Evolutionary conservation across 2,329 filamentous ascomycete genomes (phyloP).

Genomic region (Tolypocladium ovalisporum): DNA sequence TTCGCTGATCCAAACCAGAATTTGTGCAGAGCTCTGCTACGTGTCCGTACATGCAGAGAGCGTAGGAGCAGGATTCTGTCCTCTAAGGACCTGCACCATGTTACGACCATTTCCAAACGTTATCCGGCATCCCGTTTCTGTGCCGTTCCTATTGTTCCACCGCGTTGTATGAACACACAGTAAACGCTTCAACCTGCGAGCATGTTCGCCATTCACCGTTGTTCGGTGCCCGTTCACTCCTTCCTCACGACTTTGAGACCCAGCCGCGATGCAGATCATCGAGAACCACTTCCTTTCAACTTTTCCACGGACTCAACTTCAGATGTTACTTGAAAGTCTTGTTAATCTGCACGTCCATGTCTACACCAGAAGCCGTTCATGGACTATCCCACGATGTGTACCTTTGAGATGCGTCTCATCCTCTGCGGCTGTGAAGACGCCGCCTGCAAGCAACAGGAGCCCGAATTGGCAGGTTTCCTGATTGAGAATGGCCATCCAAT

Average conservation of each 20-base stretch:
- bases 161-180: neutral
- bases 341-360: too few species aligned
- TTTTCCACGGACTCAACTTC: too few species aligned
- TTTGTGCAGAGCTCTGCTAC: too few species aligned
- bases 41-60: neutral
- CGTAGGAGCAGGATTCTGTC: neutral
- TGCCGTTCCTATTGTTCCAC: neutral
- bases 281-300: neutral
- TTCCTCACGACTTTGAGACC: neutral
- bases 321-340: neutral
- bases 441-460: slow-evolving; percentile 1
- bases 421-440: slow-evolving; percentile 4
- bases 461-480: neutral
- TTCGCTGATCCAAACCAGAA: too few species aligned
- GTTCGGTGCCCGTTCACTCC: neutral
- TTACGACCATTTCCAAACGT: neutral
- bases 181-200: neutral
- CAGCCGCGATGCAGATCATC: neutral
- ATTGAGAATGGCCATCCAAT: neutral
- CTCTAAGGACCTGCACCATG: neutral
- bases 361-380: neutral
- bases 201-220: neutral
- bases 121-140: neutral
- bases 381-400: neutral
- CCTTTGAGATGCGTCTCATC: neutral